Conservation (phyloP, 1,284 basidiomycete species). For the Schizophyllum amplum region DNA sequence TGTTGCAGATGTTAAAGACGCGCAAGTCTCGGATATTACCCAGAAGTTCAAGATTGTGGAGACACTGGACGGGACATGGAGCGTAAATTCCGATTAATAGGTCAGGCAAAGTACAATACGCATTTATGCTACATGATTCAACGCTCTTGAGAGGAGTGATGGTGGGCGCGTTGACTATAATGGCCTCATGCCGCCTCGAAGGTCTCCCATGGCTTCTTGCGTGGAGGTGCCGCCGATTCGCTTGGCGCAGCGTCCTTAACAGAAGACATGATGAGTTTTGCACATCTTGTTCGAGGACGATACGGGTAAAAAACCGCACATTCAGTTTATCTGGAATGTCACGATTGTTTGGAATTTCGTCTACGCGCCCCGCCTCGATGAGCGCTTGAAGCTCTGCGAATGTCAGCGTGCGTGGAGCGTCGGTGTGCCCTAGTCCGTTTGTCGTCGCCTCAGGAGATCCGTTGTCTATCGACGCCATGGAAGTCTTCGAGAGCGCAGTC, state of each 20-base stretch:
- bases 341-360: constrained; percentile 72
- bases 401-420: constrained; percentile 34
- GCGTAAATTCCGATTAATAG: no score
- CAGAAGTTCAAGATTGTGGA: no score
- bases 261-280: neutral
- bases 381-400: constrained; percentile 62
- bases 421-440: constrained; percentile 24
- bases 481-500: neutral
- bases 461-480: neutral
- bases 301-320: constrained; percentile 32
- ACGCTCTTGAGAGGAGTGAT: no score
- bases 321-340: constrained; percentile 54
- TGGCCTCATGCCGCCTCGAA: no score
- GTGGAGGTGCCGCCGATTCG: constrained; percentile 6
- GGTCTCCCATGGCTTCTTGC: constrained; percentile 13
- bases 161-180: no score
- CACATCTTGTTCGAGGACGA: neutral
- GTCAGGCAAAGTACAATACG: no score
- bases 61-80: no score
- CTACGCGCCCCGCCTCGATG: constrained; percentile 60
- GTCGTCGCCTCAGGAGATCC: neutral
- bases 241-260: constrained; percentile 9
- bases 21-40: no score
- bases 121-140: no score
- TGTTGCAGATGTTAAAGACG: no score